phyloP scores from a whole-genome alignment of 2,329 filamentous ascomycete species.

The Cercospora zeina region DNA sequence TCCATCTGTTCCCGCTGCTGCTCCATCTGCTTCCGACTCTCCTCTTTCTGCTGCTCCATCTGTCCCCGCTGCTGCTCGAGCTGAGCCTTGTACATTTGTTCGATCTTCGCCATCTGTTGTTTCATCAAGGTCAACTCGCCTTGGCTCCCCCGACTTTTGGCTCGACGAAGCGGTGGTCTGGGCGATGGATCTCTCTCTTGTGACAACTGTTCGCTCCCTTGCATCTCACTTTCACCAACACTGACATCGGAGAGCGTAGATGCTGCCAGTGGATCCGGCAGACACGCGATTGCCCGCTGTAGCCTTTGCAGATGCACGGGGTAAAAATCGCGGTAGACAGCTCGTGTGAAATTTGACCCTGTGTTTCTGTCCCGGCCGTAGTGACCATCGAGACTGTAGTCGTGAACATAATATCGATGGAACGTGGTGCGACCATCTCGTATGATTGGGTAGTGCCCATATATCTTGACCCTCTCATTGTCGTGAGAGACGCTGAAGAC shows the following conservation, averaged over 20 bases:
- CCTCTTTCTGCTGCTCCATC: constrained; percentile 17
- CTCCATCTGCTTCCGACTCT: constrained; percentile 9
- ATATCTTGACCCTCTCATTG: constrained; percentile 24
- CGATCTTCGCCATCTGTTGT: constrained; percentile 21
- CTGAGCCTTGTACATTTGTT: constrained; percentile 22
- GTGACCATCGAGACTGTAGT: constrained; percentile 18
- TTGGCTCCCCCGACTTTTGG: constrained; percentile 19
- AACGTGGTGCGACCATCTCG: constrained; percentile 15
- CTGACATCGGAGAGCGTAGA: constrained; percentile 14
- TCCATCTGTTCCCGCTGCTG: constrained; percentile 14
- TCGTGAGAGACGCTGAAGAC: constrained; percentile 24
- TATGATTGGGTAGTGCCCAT: constrained; percentile 20
- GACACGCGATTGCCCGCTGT: constrained; percentile 16
- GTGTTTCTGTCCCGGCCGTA: constrained; percentile 16
- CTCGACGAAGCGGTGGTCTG: constrained; percentile 18
- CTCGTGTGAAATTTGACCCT: constrained; percentile 21
- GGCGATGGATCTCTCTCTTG: constrained; percentile 17
- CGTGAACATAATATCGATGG: constrained; percentile 18
- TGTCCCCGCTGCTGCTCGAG: constrained; percentile 15
- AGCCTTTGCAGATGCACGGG: constrained; percentile 20
- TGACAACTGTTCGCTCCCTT: constrained; percentile 19
- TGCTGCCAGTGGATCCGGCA: constrained; percentile 15
- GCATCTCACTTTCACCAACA: constrained; percentile 14
- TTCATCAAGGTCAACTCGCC: constrained; percentile 18
- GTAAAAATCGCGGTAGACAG: constrained; percentile 11